Evolutionary conservation across 768 basidiomycete species (phyloP), one percentile per base, ranked within the genome.

Genomic region (Agaricus subrufescens): DNA sequence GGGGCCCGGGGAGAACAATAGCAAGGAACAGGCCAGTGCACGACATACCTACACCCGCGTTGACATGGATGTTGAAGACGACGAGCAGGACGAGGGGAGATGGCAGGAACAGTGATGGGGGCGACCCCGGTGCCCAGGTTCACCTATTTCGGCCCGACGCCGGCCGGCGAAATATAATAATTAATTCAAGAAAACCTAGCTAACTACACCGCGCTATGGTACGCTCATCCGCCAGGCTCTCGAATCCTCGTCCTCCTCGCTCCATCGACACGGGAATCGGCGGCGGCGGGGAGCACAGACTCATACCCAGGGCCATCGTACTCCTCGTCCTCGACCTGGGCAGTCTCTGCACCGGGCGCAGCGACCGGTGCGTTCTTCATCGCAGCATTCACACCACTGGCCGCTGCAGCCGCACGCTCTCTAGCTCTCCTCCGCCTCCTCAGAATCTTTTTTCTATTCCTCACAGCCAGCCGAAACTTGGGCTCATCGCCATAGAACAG

Each of bases 401-500:
- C 76, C 50, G 68, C 75, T 50, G 67, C 68, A 23, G 85, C 85
- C 12, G 85, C 84, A 15, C 87, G 72, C 71, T 90, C 89, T 68
- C 84, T 80, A 30, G 90, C 90, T 60, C 87, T 75, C 62, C 85
- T 73, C 51, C 90, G 72, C 51, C 89, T 72, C 63, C 75, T 77
- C 61, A 94, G 73, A 46, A 94, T 86, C 78, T 86, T 87, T 75
- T 91, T 91, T 58, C 93, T 73, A 61, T 78, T 84, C 69, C 83
- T 73, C 57, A 93, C 73, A 43, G 85, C 87, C 45, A 78, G 74
- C 60, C 81, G 76, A 67, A 89, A 86, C 53, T 76, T 80, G 52
- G 71, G 56, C 40, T 89, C 89, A 50, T 88, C 87, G n/a, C 93
- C 92, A 67, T 89, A 98, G 69, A 96, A 95, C 55, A 98, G 66